A percentile compares a stretch with the other conserved stretches of the same genome.
Evolutionary conservation across 2,329 filamentous ascomycete genomes (phyloP).

Genomic region (Fusarium miscanthi): DNA sequence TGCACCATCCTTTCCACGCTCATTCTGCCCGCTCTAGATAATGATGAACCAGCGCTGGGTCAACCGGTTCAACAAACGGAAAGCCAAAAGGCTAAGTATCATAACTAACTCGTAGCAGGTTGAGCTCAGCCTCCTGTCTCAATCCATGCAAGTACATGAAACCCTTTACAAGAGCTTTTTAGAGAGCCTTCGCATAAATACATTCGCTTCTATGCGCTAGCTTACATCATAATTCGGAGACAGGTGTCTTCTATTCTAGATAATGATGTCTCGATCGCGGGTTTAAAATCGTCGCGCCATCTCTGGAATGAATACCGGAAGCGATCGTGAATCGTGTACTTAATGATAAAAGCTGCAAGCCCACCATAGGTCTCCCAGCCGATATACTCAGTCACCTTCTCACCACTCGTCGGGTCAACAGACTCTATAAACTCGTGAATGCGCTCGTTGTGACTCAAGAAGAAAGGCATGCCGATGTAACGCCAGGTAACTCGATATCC

Average conservation of each 20-base stretch:
- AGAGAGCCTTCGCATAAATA: background rate
- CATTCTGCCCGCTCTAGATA: background rate
- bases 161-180: background rate
- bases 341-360: background rate
- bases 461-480: background rate
- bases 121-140: background rate
- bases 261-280: background rate
- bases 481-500: background rate
- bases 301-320: background rate
- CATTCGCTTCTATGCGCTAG: background rate
- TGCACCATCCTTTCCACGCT: background rate
- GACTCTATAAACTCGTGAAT: background rate
- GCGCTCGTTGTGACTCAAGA: background rate
- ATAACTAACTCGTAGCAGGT: background rate
- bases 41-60: background rate
- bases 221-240: background rate
- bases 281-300: background rate
- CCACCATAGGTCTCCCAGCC: background rate
- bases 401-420: background rate
- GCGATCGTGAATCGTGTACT: background rate
- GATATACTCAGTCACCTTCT: background rate
- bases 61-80: background rate
- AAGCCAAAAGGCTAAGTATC: background rate
- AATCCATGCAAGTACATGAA: background rate
- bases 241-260: background rate